phyloP scores from a whole-genome alignment of 441 rosid genomes.

The Sinapis alba region DNA sequence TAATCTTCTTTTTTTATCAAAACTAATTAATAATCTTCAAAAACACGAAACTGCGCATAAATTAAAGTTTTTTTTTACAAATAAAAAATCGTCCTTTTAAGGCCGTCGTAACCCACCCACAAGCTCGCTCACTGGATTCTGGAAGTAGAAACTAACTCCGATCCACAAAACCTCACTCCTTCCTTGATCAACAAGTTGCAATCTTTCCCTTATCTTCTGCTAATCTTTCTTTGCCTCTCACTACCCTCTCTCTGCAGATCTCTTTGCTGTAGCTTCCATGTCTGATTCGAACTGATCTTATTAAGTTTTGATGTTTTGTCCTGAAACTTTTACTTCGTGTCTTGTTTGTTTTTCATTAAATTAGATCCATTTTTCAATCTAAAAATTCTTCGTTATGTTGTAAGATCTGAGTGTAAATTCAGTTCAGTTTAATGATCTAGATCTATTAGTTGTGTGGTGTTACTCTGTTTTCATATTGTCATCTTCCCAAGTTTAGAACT shows the following conservation, averaged over 20 bases:
- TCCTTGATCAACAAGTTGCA: conserved; percentile 15
- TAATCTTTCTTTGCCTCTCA: not conserved
- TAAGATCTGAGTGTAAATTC: conserved; percentile 25
- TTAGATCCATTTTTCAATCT: not conserved
- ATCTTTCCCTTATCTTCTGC: conserved; percentile 16
- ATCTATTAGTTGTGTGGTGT: not conserved
- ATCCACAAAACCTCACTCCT: not conserved
- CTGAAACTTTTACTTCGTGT: not conserved
- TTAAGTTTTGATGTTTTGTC: conserved; percentile 1
- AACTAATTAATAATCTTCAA: not conserved
- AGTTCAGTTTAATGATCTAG: conserved; percentile 16
- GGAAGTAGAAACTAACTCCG: not conserved
- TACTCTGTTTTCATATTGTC: conserved; percentile 5
- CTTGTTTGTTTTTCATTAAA: not conserved
- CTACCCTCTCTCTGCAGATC: not conserved
- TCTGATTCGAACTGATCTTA: not conserved
- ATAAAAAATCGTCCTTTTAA: not conserved
- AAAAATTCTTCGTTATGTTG: not conserved
- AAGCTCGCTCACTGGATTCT: conserved; percentile 16
- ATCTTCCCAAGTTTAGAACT: not conserved
- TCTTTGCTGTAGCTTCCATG: conserved; percentile 3
- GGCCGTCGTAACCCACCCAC: not conserved
- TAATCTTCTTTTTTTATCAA: no score
- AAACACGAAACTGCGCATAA: conserved; percentile 1
- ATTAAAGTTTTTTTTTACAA: not conserved